Conservation (phyloP, 345 rosid genomes). For the Excoecaria cochinchinensis region DNA sequence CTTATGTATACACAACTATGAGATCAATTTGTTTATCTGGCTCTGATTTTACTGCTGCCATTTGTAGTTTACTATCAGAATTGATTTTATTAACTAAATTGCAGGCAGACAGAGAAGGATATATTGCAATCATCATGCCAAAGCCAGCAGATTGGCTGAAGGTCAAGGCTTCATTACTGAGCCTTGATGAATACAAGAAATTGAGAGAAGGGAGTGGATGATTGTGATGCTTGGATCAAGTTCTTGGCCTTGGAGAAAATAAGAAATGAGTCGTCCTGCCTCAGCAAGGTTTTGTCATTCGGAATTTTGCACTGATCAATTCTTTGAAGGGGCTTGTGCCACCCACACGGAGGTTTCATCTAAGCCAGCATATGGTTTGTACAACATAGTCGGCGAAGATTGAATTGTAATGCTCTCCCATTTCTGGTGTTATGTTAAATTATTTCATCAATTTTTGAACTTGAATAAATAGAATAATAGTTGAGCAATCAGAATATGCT, state of each 20-base stretch:
- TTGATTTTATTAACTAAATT: conserved; percentile 1
- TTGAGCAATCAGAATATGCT: neutral
- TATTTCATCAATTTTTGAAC: neutral
- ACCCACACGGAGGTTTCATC: neutral
- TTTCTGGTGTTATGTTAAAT: neutral
- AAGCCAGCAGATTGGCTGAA: conserved; percentile 82
- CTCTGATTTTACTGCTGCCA: neutral
- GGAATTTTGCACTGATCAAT: neutral
- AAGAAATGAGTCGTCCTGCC: neutral
- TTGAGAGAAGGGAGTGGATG: conserved; percentile 24
- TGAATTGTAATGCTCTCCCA: neutral
- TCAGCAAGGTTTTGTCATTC: neutral
- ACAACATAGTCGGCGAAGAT: neutral
- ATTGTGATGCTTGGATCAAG: neutral
- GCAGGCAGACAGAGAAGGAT: conserved; percentile 94
- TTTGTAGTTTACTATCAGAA: neutral
- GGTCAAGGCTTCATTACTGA: conserved; percentile 52
- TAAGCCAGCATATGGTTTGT: neutral
- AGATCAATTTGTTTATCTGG: neutral
- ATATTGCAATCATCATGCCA: conserved; percentile 86
- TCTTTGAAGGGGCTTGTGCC: neutral
- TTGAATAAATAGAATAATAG: neutral
- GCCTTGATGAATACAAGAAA: conserved; percentile 62
- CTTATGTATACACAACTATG: neutral
- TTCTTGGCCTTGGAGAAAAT: neutral